These are phyloP conservation scores for Gnomoniopsis sp. DNA, from an alignment of 2,329 filamentous ascomycete genomes.

Conservation along the genomic window DNA sequence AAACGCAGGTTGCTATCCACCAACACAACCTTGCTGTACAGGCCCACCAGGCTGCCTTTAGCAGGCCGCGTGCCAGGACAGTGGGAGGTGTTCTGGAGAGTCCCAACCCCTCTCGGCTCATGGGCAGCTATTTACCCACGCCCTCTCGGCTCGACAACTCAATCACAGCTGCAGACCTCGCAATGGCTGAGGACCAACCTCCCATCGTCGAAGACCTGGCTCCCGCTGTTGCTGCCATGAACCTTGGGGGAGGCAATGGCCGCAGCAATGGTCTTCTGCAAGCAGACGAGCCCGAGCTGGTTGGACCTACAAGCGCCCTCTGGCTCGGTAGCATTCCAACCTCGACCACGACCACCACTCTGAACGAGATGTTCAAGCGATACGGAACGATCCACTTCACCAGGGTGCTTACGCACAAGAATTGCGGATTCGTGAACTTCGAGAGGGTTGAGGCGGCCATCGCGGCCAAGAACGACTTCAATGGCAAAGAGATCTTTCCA, in stretches of 20 bases:
- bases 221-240: constrained; percentile 78
- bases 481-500: constrained; percentile 97
- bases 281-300: constrained; percentile 70
- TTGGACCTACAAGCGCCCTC: constrained; percentile 84
- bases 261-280: constrained; percentile 65
- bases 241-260: constrained; percentile 63
- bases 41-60: constrained; percentile 80
- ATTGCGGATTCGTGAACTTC: constrained; percentile 98
- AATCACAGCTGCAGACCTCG: constrained; percentile 72
- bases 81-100: constrained; percentile 81
- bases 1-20: constrained; percentile 70
- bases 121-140: constrained; percentile 73
- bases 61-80: constrained; percentile 82
- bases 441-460: constrained; percentile 88
- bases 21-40: constrained; percentile 93
- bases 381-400: constrained; percentile 90
- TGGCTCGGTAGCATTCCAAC: constrained; percentile 98
- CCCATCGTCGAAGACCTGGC: constrained; percentile 67
- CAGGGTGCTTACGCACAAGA: constrained; percentile 94
- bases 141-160: constrained; percentile 69
- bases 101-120: constrained; percentile 56
- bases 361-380: constrained; percentile 93
- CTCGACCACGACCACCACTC: constrained; percentile 90
- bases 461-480: constrained; percentile 80
- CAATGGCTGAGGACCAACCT: constrained; percentile 70